A percentile compares a stretch with the other conserved stretches of the same genome.
phyloP scores from a whole-genome alignment of 2,329 filamentous ascomycete species.

The Cladosporium sp. region DNA sequence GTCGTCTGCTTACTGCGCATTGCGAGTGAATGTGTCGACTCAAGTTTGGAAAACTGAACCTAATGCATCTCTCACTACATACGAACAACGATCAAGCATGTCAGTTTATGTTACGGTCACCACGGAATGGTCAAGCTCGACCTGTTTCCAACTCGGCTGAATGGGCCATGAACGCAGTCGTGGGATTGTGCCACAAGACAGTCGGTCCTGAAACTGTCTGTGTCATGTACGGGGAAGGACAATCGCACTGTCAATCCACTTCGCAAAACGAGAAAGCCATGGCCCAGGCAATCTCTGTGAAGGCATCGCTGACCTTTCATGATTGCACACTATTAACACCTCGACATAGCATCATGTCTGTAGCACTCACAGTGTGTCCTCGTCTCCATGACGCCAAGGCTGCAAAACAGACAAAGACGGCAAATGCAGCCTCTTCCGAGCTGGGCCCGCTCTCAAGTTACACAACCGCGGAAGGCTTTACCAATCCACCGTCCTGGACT shows the following conservation, averaged over 20 bases:
- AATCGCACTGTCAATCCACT: neutral
- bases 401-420: neutral
- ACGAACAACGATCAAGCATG: neutral
- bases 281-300: neutral
- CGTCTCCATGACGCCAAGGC: neutral
- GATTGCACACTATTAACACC: neutral
- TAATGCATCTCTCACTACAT: neutral
- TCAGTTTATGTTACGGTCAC: neutral
- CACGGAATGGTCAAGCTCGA: neutral
- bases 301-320: neutral
- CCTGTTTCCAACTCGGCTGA: neutral
- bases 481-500: neutral
- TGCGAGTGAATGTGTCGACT: neutral
- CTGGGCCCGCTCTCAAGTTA: neutral
- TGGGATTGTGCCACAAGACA: neutral
- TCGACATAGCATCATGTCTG: neutral
- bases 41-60: neutral
- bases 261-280: neutral
- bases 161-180: neutral
- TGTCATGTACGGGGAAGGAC: neutral
- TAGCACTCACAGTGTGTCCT: neutral
- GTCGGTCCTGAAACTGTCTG: neutral
- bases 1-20: neutral
- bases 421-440: neutral
- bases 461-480: neutral